A percentile compares a stretch with the other conserved stretches of the same genome.
phyloP scores from a whole-genome alignment of 164 flowering plant genomes.

The Sedum album region DNA sequence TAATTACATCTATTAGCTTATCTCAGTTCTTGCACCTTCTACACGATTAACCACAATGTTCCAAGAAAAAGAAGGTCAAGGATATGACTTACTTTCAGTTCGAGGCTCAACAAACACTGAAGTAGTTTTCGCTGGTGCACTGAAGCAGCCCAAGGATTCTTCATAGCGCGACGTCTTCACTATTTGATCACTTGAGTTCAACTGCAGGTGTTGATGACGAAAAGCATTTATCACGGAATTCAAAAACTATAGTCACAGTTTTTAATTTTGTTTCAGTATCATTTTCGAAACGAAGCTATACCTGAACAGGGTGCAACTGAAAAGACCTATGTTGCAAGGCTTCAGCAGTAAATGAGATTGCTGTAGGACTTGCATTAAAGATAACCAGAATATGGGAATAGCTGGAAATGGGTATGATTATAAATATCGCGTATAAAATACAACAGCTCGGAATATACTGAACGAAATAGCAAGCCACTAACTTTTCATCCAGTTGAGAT shows the following conservation, averaged over 20 bases:
- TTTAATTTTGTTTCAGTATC: not conserved
- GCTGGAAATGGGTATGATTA: constrained; percentile 24
- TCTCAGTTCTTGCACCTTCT: not conserved
- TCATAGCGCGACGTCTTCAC: constrained; percentile 63
- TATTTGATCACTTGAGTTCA: constrained; percentile 45
- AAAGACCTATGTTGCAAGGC: constrained; percentile 37
- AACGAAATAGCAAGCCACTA: constrained; percentile 16
- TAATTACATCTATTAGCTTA: not conserved
- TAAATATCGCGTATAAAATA: not conserved
- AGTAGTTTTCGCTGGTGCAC: constrained; percentile 62
- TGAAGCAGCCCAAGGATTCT: constrained; percentile 56
- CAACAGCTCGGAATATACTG: constrained; percentile 4
- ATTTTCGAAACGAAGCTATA: constrained; percentile 13
- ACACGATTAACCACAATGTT: not conserved
- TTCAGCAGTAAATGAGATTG: constrained; percentile 38
- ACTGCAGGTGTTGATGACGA: constrained; percentile 26
- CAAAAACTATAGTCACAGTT: not conserved
- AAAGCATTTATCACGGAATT: not conserved
- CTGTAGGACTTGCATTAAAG: constrained; percentile 55
- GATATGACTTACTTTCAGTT: not conserved
- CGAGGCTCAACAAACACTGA: constrained; percentile 81
- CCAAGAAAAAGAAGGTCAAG: not conserved
- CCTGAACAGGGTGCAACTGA: constrained; percentile 83
- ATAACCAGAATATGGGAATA: constrained; percentile 58
- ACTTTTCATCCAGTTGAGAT: constrained; percentile 73